Percentiles rank a stretch among this genome's conserved stretches.
These are phyloP conservation scores for Chondrostereum purpureum DNA, from an alignment of 1,284 basidiomycete species.

Conservation along the genomic window DNA sequence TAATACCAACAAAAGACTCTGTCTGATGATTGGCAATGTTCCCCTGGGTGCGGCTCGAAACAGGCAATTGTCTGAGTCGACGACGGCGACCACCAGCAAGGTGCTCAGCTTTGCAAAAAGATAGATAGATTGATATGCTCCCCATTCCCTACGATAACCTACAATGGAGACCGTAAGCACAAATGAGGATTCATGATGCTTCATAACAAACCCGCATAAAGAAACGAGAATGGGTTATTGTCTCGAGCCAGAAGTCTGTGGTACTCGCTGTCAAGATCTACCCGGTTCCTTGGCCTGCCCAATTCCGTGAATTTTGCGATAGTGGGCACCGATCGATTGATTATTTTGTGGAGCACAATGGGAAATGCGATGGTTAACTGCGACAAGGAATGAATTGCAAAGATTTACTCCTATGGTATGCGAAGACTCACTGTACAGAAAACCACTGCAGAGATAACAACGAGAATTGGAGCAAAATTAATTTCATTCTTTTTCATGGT, in stretches of 20 bases:
- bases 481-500: conserved; percentile 67
- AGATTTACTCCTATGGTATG: conserved; percentile 4
- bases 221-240: conserved; percentile 62
- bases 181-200: background rate
- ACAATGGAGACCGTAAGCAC: too few relatives aligned
- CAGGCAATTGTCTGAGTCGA: conserved; percentile 69
- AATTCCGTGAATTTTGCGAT: conserved; percentile 70
- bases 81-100: conserved; percentile 59
- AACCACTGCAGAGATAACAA: conserved; percentile 51
- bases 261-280: conserved; percentile 70
- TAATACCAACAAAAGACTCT: conserved; percentile 55
- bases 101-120: conserved; percentile 67
- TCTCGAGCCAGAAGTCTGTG: conserved; percentile 61
- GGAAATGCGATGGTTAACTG: conserved; percentile 74
- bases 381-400: conserved; percentile 3
- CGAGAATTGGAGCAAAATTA: conserved; percentile 63
- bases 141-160: conserved; percentile 71
- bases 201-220: conserved; percentile 55
- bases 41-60: conserved; percentile 51
- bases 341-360: conserved; percentile 50
- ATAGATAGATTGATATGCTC: conserved; percentile 55
- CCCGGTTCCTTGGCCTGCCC: conserved; percentile 48
- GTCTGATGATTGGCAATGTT: conserved; percentile 53
- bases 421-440: conserved; percentile 42
- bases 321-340: conserved; percentile 53